These are phyloP conservation scores for Zalaria sp. DNA, from an alignment of 2,329 filamentous ascomycete species.

Conservation along the genomic window DNA sequence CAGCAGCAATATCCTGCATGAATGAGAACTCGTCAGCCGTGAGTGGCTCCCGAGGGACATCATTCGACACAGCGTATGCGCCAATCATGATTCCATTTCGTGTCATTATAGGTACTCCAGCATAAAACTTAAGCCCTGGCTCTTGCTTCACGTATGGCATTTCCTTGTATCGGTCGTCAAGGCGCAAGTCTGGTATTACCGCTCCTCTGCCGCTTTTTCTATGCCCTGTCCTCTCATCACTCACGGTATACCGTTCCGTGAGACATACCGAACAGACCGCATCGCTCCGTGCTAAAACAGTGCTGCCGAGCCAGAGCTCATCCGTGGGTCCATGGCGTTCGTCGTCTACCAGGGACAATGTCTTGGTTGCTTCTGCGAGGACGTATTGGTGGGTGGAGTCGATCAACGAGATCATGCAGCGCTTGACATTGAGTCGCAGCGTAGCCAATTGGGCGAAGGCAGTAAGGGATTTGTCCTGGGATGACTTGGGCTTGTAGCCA, in stretches of 20 bases:
- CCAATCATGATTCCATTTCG: constrained; percentile 20
- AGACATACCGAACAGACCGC: constrained; percentile 14
- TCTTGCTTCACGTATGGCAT: constrained; percentile 15
- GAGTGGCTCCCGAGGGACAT: constrained; percentile 10
- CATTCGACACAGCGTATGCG: constrained; percentile 17
- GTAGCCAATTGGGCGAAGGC: constrained; percentile 22
- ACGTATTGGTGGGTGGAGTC: constrained; percentile 35
- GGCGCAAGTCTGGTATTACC: constrained; percentile 12
- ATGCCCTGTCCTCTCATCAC: not conserved
- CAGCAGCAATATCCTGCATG: constrained; percentile 17
- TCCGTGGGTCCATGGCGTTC: constrained; percentile 18
- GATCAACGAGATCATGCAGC: constrained; percentile 29
- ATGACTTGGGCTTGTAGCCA: constrained; percentile 12
- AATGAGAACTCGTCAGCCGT: constrained; percentile 10
- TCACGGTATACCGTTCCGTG: constrained; percentile 1
- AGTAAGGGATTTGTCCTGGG: constrained; percentile 19
- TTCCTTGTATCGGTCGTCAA: constrained; percentile 19
- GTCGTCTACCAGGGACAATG: constrained; percentile 23
- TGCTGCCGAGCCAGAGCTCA: constrained; percentile 20
- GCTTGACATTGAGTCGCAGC: constrained; percentile 19
- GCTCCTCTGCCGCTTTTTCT: not conserved
- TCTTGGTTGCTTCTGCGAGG: constrained; percentile 33
- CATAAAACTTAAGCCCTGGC: constrained; percentile 18
- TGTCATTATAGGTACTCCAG: constrained; percentile 18
- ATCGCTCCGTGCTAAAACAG: constrained; percentile 17